A percentile compares a stretch with the other conserved stretches of the same genome.
These are phyloP conservation scores for Diaporthe destruens DNA, from an alignment of 2,329 filamentous ascomycete species.

Conservation along the genomic window DNA sequence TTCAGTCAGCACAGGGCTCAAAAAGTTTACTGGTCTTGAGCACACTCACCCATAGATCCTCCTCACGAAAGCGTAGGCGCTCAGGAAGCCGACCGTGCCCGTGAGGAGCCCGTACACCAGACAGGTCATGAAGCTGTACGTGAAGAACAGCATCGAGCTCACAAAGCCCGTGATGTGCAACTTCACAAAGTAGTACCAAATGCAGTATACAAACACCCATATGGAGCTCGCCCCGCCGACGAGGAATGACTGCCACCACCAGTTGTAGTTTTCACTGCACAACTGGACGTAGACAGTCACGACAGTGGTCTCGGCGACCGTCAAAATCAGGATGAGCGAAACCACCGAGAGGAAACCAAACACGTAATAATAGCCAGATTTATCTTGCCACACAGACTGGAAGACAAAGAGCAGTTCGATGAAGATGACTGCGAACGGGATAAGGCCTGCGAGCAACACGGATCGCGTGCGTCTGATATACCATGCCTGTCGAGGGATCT, in stretches of 20 bases:
- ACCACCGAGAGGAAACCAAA: constrained; percentile 88
- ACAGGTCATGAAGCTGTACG: constrained; percentile 85
- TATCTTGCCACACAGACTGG: constrained; percentile 89
- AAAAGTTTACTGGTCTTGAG: too few relatives aligned
- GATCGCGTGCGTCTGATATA: constrained; percentile 75
- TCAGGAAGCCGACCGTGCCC: constrained; percentile 87
- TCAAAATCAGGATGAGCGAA: constrained; percentile 77
- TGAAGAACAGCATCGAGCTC: constrained; percentile 85
- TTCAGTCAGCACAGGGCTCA: constrained; percentile 40
- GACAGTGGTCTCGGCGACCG: constrained; percentile 85
- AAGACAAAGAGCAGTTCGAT: constrained; percentile 90
- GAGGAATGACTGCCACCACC: constrained; percentile 93
- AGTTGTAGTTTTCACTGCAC: constrained; percentile 87
- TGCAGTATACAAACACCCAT: constrained; percentile 86
- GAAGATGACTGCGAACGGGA: constrained; percentile 89
- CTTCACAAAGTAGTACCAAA: constrained; percentile 86
- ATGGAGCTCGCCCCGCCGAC: constrained; percentile 81
- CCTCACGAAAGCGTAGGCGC: constrained; percentile 85
- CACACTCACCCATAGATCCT: constrained; percentile 80
- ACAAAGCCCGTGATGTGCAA: constrained; percentile 85
- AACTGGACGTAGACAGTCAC: constrained; percentile 87
- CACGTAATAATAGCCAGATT: constrained; percentile 91
- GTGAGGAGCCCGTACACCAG: constrained; percentile 84
- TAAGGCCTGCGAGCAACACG: constrained; percentile 78
- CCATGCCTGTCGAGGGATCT: constrained; percentile 82